These are phyloP conservation scores for Saksenaea vasiformis DNA, from an alignment of 371 early-diverging fungal genomes.

Conservation along the genomic window DNA sequence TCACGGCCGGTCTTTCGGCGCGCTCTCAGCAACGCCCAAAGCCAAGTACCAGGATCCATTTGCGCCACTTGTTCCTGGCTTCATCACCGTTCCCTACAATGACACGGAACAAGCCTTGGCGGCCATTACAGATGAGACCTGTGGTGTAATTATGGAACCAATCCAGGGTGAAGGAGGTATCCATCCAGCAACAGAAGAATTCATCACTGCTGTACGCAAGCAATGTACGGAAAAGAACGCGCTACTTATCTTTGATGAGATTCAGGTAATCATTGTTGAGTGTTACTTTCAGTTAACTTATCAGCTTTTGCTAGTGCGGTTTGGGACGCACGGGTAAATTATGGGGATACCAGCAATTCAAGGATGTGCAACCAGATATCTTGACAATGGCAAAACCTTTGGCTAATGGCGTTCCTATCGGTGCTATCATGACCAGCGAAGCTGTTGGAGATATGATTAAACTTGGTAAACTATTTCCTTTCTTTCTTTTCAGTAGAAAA, in stretches of 20 bases:
- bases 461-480: slow-evolving; percentile 42
- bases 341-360: slow-evolving; percentile 82
- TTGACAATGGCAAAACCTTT: slow-evolving; percentile 94
- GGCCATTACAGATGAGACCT: slow-evolving; percentile 73
- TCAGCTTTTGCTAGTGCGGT: slow-evolving; percentile 75
- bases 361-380: slow-evolving; percentile 81
- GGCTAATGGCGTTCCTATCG: slow-evolving; percentile 96
- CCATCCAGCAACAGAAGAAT: slow-evolving; percentile 66
- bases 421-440: slow-evolving; percentile 80
- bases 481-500: neutral
- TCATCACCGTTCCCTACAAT: slow-evolving; percentile 72
- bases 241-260: slow-evolving; percentile 93
- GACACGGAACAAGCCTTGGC: slow-evolving; percentile 59
- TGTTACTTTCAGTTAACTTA: slow-evolving; percentile 17
- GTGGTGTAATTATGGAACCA: slow-evolving; percentile 95
- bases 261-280: slow-evolving; percentile 69
- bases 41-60: slow-evolving; percentile 93
- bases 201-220: slow-evolving; percentile 73
- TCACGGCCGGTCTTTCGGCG: slow-evolving; percentile 95
- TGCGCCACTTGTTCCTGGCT: slow-evolving; percentile 87
- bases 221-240: slow-evolving; percentile 83
- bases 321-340: slow-evolving; percentile 90
- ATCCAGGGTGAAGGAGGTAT: slow-evolving; percentile 97
- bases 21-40: slow-evolving; percentile 88
- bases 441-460: slow-evolving; percentile 80